A percentile compares a stretch with the other conserved stretches of the same genome.
These are phyloP conservation scores for Solanum tarapatanum DNA, from an alignment of 257 asterid species.

Conservation along the genomic window DNA sequence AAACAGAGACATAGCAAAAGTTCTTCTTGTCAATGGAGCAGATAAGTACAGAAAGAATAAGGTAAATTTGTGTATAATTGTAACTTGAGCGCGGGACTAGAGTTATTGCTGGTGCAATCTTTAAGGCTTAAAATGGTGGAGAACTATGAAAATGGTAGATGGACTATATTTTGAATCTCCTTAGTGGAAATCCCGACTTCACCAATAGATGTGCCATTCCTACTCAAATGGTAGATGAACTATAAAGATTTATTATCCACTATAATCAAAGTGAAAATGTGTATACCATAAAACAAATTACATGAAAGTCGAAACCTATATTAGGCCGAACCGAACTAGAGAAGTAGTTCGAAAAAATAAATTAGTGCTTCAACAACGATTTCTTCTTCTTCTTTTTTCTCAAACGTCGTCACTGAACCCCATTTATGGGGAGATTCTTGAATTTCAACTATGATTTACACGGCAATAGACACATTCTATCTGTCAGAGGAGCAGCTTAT, in stretches of 20 bases:
- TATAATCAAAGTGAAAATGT: background rate
- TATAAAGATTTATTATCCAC: background rate
- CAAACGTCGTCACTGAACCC: background rate
- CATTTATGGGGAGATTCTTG: background rate
- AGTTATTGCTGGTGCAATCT: background rate
- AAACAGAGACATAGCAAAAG: constrained; percentile 63
- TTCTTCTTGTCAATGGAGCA: constrained; percentile 74
- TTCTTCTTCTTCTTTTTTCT: background rate
- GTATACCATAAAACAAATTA: background rate
- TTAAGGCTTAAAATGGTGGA: background rate
- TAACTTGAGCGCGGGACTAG: background rate
- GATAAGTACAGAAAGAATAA: constrained; percentile 60
- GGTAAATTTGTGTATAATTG: constrained; percentile 21
- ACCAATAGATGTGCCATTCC: background rate
- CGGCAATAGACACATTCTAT: constrained; percentile 83
- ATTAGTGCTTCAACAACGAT: background rate
- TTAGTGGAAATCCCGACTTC: background rate
- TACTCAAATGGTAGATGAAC: background rate
- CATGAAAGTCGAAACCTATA: background rate
- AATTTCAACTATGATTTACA: constrained; percentile 48
- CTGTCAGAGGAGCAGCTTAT: constrained; percentile 64
- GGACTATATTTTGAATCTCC: background rate
- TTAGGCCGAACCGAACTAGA: background rate
- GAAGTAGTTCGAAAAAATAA: background rate
- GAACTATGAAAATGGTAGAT: background rate